Evolutionary conservation across 805 yeast species (phyloP).

Genomic region (Groenewaldozyma tartarivorans): DNA sequence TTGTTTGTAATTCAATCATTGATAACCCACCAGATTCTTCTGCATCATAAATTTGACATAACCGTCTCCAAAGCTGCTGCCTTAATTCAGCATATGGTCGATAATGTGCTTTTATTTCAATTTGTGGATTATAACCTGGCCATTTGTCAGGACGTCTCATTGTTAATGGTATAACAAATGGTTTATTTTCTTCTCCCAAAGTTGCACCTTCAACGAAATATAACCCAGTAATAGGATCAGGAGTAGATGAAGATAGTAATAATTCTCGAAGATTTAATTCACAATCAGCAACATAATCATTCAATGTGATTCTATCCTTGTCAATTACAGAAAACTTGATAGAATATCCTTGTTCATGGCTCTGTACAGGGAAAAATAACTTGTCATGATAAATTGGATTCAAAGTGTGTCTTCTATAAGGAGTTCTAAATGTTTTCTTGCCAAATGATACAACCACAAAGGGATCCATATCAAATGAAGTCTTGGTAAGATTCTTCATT

Average conservation of each 20-base stretch:
- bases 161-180: slow-evolving; percentile 31
- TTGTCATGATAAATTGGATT: slow-evolving; percentile 78
- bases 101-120: slow-evolving; percentile 55
- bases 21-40: slow-evolving; percentile 38
- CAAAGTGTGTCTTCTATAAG: slow-evolving; percentile 72
- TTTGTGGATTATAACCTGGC: slow-evolving; percentile 38
- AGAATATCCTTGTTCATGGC: slow-evolving; percentile 55
- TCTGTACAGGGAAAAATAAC: slow-evolving; percentile 65
- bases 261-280: slow-evolving; percentile 47
- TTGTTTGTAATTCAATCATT: slow-evolving; percentile 50
- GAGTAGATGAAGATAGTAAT: slow-evolving; percentile 23
- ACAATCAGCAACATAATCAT: slow-evolving; percentile 71
- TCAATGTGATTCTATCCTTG: slow-evolving; percentile 71
- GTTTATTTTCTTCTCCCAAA: slow-evolving; percentile 1
- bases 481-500: slow-evolving; percentile 53
- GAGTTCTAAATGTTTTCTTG: slow-evolving; percentile 74
- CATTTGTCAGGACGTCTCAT: slow-evolving; percentile 20
- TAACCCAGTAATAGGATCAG: slow-evolving; percentile 29
- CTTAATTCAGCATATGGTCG: slow-evolving; percentile 57
- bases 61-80: slow-evolving; percentile 57
- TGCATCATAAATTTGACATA: slow-evolving; percentile 45
- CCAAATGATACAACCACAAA: slow-evolving; percentile 90
- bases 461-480: slow-evolving; percentile 93
- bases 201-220: slow-evolving; percentile 15
- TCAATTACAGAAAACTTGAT: slow-evolving; percentile 70